Evolutionary conservation across 805 yeast species (phyloP), one percentile per base, ranked within the genome.

Genomic region (Groenewaldozyma salmanticensis): DNA sequence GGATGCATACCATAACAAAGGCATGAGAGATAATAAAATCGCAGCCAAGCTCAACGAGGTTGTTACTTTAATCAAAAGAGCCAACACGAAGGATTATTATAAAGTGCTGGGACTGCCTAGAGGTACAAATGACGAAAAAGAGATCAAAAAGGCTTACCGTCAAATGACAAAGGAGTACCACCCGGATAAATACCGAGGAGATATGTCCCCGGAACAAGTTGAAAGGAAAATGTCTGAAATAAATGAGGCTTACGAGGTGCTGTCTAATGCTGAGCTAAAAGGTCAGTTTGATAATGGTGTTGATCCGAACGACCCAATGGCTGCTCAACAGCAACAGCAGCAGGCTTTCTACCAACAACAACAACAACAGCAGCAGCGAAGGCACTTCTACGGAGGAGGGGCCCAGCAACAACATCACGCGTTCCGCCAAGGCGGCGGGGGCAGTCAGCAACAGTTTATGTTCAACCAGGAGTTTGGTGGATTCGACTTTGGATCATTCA

Each of bases 211-310:
- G 21, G 84, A 78, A 24, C 73, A 81, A 44, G 80, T 81, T 29
- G 95, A 86, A 60, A 67, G 67, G 38, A 84, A 82, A 53, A 92
- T 90, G 88, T 86, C 94, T 37, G 88, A 81, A 42, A 83, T 90
- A 48, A 92, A 90, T 60, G 85, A 82, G 55, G 97, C 97, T 0
- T 87, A 92, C 60, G 96, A 87, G 57, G 79, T 81, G 2, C 67
- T 90, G 29, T 74, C 87, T 6, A 77, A 82, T 50, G 74, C 75
- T 1, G 81, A 77, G 35, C 64, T 72, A 44, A 71, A 78, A 44
- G 72, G 66, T 35, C 72, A 77, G 36, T 90, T 82, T 53, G 95
- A 88, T 39, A 21, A 22, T 21, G 53, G 51, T 17, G 44, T 42
- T 33, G 76, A 72, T 53, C 76, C 78, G 4, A 70, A 68, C 47